Conservation (phyloP, 371 early-diverging fungal species). For the Fennellomyces sp. region DNA sequence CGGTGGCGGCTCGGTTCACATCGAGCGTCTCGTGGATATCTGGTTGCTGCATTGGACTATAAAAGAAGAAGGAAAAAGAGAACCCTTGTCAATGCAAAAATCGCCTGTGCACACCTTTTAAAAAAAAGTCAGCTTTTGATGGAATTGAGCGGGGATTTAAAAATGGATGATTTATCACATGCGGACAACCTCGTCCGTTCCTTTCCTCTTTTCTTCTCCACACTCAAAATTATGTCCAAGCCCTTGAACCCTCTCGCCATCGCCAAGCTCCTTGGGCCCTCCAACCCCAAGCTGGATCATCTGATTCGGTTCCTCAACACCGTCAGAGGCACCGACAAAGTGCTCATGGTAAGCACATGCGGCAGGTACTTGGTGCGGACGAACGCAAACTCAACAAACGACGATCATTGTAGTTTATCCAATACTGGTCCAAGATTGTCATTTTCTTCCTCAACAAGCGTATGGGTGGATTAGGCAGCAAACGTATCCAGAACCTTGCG, state of each 20-base stretch:
- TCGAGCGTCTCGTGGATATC: background rate
- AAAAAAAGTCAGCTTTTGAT: background rate
- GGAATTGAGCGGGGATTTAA: too few species aligned
- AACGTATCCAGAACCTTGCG: slow-evolving; percentile 78
- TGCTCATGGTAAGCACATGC: slow-evolving; percentile 85
- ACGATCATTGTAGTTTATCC: slow-evolving; percentile 81
- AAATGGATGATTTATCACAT: background rate
- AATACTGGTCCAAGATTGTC: slow-evolving; percentile 89
- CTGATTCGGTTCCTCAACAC: slow-evolving; percentile 75
- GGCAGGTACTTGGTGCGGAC: too few species aligned
- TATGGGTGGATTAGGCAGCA: slow-evolving; percentile 44
- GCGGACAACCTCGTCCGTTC: background rate
- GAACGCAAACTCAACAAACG: background rate
- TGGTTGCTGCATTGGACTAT: background rate
- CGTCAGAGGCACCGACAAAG: slow-evolving; percentile 92
- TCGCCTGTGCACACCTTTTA: too few species aligned
- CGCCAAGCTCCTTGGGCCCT: slow-evolving; percentile 48
- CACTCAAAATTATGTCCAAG: slow-evolving; percentile 7
- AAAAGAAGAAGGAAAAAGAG: background rate
- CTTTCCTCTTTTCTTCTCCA: slow-evolving; percentile 6
- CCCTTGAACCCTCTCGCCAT: slow-evolving; percentile 43
- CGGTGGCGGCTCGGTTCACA: background rate
- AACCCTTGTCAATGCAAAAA: slow-evolving; percentile 1
- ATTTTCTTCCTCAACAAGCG: slow-evolving; percentile 65
- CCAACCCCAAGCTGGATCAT: slow-evolving; percentile 68